Percentiles rank a stretch among this genome's conserved stretches.
Conservation (phyloP, 2,329 filamentous ascomycete species). For the Mariannaea elegans region DNA sequence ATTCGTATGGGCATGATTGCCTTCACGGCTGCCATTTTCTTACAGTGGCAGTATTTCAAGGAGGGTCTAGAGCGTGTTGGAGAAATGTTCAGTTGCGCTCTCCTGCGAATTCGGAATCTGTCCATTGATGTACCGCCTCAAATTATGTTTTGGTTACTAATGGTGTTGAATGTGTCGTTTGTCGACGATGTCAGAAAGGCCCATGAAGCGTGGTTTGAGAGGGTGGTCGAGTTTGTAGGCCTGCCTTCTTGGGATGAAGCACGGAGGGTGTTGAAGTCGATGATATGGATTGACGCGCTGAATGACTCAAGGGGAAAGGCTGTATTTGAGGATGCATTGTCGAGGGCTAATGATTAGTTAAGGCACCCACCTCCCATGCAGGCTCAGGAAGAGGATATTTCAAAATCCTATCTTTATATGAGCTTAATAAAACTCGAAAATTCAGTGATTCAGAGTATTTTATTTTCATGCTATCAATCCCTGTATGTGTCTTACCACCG, state of each 20-base stretch:
- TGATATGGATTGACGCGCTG: slow-evolving; percentile 30
- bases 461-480: too few relatives aligned
- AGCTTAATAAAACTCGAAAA: too few relatives aligned
- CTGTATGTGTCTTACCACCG: too few relatives aligned
- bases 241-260: slow-evolving; percentile 21
- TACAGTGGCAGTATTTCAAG: slow-evolving; percentile 30
- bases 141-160: slow-evolving; percentile 25
- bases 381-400: too few relatives aligned
- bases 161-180: slow-evolving; percentile 4
- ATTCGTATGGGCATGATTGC: slow-evolving; percentile 26
- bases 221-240: not conserved
- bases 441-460: too few relatives aligned
- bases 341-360: not conserved
- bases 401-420: too few relatives aligned
- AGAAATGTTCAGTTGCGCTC: not conserved
- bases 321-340: not conserved
- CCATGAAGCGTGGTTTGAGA: slow-evolving; percentile 2
- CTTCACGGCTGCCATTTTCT: slow-evolving; percentile 25
- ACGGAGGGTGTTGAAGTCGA: slow-evolving; percentile 9
- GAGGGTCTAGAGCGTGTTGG: slow-evolving; percentile 21
- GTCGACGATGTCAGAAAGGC: accelerated
- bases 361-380: too few relatives aligned
- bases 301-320: slow-evolving; percentile 2
- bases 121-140: not conserved
- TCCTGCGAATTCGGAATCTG: not conserved